Conservation (phyloP, 2,329 filamentous ascomycete species). For the Talaromyces amestolkiae region DNA sequence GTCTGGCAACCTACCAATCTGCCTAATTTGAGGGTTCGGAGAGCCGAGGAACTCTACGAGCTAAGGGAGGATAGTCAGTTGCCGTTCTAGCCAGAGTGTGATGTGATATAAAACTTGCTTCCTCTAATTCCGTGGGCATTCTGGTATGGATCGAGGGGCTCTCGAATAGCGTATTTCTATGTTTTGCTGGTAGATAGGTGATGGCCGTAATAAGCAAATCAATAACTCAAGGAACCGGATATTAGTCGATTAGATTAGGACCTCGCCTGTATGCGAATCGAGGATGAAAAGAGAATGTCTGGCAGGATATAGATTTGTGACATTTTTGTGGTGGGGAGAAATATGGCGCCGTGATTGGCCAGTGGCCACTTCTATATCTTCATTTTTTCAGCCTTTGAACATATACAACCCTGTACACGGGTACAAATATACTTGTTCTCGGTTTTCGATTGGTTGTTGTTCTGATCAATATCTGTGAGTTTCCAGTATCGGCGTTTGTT, state of each 20-base stretch:
- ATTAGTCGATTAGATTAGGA: neutral
- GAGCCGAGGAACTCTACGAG: constrained; percentile 91
- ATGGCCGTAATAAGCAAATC: neutral
- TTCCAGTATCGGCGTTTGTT: neutral
- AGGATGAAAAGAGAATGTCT: neutral
- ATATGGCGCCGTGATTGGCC: neutral
- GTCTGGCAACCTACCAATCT: constrained; percentile 58
- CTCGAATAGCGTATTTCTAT: neutral
- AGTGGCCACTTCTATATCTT: neutral
- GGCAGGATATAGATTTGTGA: constrained; percentile 13
- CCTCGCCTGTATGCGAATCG: neutral
- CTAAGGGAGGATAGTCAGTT: constrained; percentile 46
- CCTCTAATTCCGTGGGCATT: constrained; percentile 75
- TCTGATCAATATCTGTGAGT: neutral
- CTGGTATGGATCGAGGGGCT: constrained; percentile 46
- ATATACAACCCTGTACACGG: neutral
- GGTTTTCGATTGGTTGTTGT: neutral
- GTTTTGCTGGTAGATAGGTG: neutral
- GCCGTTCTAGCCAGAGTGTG: neutral
- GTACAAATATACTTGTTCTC: neutral
- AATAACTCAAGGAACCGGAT: neutral
- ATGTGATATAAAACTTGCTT: constrained; percentile 51
- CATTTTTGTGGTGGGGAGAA: constrained; percentile 15
- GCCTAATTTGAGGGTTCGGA: constrained; percentile 85
- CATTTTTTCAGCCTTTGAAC: constrained; percentile 9